Percentiles rank a stretch among this genome's conserved stretches.
Conservation (phyloP, 2,329 filamentous ascomycete species). For the Aspergillus eucalypticola region DNA sequence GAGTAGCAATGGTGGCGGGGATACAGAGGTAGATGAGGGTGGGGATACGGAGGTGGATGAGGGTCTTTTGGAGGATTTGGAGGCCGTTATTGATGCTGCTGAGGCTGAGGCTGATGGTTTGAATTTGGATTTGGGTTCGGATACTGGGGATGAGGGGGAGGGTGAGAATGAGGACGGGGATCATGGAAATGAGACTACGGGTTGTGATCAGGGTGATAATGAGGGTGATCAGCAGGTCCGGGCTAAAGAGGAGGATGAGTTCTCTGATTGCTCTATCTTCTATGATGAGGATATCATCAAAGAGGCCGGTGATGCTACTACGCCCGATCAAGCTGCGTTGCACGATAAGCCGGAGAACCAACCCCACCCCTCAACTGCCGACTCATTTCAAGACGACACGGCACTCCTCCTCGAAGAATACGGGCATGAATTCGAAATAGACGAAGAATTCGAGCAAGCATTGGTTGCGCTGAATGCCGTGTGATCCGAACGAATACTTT, state of each 20-base stretch:
- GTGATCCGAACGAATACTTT: slow-evolving; percentile 12
- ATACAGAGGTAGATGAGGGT: slow-evolving; percentile 1
- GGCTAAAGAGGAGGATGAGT: slow-evolving; percentile 31
- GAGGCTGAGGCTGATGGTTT: neutral
- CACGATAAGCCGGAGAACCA: neutral
- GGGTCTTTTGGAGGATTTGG: slow-evolving; percentile 10
- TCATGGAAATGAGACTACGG: neutral
- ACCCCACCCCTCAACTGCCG: slow-evolving; percentile 15
- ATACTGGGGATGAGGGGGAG: slow-evolving; percentile 5
- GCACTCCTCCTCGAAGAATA: slow-evolving; percentile 31
- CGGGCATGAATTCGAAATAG: slow-evolving; percentile 20
- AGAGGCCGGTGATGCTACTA: slow-evolving; percentile 21
- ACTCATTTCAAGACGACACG: slow-evolving; percentile 40
- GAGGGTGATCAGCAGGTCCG: neutral
- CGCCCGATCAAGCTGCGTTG: neutral
- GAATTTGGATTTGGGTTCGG: neutral
- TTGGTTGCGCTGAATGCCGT: slow-evolving; percentile 19
- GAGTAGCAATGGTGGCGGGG: neutral
- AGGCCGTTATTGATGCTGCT: neutral
- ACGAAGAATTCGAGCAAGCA: slow-evolving; percentile 24
- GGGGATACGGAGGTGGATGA: slow-evolving; percentile 22
- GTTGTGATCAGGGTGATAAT: neutral
- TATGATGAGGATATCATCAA: slow-evolving; percentile 32
- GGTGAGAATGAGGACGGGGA: slow-evolving; percentile 14
- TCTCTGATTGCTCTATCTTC: slow-evolving; percentile 38